Evolutionary conservation across 768 basidiomycete species (phyloP).

Genomic region (Trichaptum fuscoviolaceum): DNA sequence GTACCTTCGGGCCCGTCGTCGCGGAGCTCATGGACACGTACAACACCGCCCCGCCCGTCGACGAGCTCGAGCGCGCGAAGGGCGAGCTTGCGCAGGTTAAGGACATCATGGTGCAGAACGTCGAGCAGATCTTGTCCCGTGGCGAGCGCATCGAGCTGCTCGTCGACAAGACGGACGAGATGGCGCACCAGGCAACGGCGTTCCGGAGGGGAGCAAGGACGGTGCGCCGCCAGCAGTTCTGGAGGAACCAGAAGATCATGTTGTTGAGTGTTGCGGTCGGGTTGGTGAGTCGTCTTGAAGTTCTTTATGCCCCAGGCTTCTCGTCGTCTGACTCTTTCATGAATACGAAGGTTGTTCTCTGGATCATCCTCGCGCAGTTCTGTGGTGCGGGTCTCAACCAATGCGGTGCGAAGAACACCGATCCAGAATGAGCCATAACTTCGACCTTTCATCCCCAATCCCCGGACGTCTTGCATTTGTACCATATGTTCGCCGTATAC

Average conservation of each 20-base stretch:
- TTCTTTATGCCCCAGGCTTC: background rate
- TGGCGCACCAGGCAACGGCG: constrained; percentile 91
- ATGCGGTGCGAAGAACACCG: constrained; percentile 36
- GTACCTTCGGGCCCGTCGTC: constrained; percentile 64
- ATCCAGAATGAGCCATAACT: background rate
- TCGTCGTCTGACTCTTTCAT: constrained; percentile 7
- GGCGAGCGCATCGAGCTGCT: constrained; percentile 95
- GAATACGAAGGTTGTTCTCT: constrained; percentile 57
- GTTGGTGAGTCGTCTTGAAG: constrained; percentile 44
- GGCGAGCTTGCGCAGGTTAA: constrained; percentile 86
- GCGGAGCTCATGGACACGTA: constrained; percentile 79
- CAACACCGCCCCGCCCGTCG: constrained; percentile 81
- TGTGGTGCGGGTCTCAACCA: constrained; percentile 79
- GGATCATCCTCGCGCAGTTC: constrained; percentile 82
- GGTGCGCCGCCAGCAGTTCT: constrained; percentile 86
- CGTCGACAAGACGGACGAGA: constrained; percentile 94
- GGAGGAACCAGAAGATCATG: constrained; percentile 72
- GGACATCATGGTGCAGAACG: constrained; percentile 98
- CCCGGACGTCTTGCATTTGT: background rate
- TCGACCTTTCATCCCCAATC: no score
- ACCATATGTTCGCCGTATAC: background rate
- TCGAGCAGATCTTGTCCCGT: constrained; percentile 89
- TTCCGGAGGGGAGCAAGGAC: constrained; percentile 85
- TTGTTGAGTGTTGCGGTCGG: constrained; percentile 67
- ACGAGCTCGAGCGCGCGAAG: constrained; percentile 88